phyloP scores from a whole-genome alignment of 2,329 filamentous ascomycete genomes.

The Alternaria gansuensis region DNA sequence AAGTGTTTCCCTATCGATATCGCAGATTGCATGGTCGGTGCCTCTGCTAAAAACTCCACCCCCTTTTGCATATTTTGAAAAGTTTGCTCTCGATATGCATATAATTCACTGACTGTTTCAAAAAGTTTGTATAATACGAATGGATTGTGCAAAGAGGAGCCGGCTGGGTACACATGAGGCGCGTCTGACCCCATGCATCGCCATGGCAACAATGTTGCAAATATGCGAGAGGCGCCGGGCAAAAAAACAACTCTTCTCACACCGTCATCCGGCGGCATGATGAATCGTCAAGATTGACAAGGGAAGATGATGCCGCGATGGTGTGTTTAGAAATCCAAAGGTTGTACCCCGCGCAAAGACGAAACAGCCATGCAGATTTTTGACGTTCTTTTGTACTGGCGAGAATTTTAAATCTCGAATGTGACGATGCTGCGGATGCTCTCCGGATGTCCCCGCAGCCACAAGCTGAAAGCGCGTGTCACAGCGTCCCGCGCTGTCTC shows the following conservation, averaged over 20 bases:
- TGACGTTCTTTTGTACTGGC: slow-evolving; percentile 1
- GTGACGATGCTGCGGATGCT: slow-evolving; percentile 10
- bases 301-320: slow-evolving; percentile 3
- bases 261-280: background rate
- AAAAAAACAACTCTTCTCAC: background rate
- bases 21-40: slow-evolving; percentile 21
- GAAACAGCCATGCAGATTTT: slow-evolving; percentile 9
- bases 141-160: slow-evolving; percentile 15
- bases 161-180: slow-evolving; percentile 22
- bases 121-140: slow-evolving; percentile 4
- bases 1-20: slow-evolving; percentile 15
- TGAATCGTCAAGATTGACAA: slow-evolving; percentile 9
- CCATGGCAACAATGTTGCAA: slow-evolving; percentile 19
- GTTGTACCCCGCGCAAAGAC: slow-evolving; percentile 9
- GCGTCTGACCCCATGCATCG: slow-evolving; percentile 21
- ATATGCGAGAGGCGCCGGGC: slow-evolving; percentile 8
- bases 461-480: slow-evolving; percentile 12
- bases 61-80: slow-evolving; percentile 17
- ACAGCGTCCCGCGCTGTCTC: slow-evolving; percentile 23
- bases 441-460: slow-evolving; percentile 18
- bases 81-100: slow-evolving; percentile 3
- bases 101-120: slow-evolving; percentile 9
- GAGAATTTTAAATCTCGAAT: slow-evolving; percentile 2
- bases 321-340: slow-evolving; percentile 10
- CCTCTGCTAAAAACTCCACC: slow-evolving; percentile 17